phyloP scores from a whole-genome alignment of 2,329 filamentous ascomycete species.

The Nigrospora sphaerica region DNA sequence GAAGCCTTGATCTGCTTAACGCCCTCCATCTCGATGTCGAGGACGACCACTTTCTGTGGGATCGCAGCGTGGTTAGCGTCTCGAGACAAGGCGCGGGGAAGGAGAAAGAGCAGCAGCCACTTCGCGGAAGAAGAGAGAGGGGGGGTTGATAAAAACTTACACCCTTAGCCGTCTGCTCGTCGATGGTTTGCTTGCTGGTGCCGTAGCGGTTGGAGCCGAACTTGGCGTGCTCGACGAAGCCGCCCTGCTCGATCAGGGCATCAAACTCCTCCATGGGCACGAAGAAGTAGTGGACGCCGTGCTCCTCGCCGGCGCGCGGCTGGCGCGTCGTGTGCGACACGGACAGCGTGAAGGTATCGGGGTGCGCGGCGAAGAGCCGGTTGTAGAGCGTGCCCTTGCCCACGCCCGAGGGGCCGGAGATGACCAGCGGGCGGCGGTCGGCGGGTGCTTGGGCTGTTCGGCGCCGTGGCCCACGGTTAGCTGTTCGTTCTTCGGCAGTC shows the following conservation, averaged over 20 bases:
- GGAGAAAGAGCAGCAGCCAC: too few species aligned
- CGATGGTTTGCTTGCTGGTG: constrained; percentile 72
- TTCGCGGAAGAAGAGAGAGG: too few species aligned
- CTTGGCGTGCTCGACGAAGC: constrained; percentile 78
- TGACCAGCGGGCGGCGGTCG: constrained; percentile 61
- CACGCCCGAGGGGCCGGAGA: constrained; percentile 72
- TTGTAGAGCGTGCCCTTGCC: constrained; percentile 78
- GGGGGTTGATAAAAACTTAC: too few species aligned
- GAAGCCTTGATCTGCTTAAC: constrained; percentile 88
- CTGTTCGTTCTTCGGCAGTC: too few species aligned
- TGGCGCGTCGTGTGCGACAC: constrained; percentile 73
- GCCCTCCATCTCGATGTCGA: constrained; percentile 98
- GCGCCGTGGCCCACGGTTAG: not conserved
- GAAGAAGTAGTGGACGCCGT: constrained; percentile 80
- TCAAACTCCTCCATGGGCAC: constrained; percentile 61
- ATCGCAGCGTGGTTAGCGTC: too few species aligned
- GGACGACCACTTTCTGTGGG: constrained; percentile 57
- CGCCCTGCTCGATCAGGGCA: constrained; percentile 56
- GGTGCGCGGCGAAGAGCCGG: constrained; percentile 54
- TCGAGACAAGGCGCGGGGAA: too few species aligned
- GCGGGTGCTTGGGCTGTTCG: constrained; percentile 15
- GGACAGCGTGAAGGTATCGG: constrained; percentile 45
- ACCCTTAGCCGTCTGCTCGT: constrained; percentile 63
- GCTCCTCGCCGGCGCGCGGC: constrained; percentile 66
- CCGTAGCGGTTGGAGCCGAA: constrained; percentile 87